Evolutionary conservation across 2,329 filamentous ascomycete species (phyloP).

Genomic region (Aspergillus latus): DNA sequence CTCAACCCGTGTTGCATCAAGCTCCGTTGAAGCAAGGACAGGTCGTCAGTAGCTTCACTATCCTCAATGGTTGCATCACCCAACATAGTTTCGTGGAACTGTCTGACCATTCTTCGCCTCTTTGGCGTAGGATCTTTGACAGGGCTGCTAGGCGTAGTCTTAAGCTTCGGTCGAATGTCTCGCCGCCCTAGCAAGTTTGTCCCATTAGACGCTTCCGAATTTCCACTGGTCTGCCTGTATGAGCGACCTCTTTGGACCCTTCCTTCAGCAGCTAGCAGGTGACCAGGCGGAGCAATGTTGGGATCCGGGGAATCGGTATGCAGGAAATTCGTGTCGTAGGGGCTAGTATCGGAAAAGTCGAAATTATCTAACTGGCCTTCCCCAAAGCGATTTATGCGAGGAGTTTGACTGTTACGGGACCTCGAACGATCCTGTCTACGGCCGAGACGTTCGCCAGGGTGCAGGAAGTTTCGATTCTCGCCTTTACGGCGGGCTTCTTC

Average conservation of each 20-base stretch:
- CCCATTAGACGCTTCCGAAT: conserved; percentile 22
- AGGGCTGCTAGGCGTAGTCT: conserved; percentile 70
- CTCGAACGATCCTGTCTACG: conserved; percentile 29
- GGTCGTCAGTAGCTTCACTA: conserved; percentile 48
- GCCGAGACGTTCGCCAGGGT: conserved; percentile 30
- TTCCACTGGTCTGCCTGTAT: conserved; percentile 24
- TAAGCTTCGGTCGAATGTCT: conserved; percentile 62
- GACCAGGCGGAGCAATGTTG: conserved; percentile 26
- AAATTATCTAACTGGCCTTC: conserved; percentile 64
- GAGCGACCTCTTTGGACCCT: conserved; percentile 27
- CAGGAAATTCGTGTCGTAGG: conserved; percentile 34
- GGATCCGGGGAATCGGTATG: conserved; percentile 28
- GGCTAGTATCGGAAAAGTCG: conserved; percentile 54
- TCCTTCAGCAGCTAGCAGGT: conserved; percentile 25
- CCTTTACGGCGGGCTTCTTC: conserved; percentile 36
- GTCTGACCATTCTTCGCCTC: conserved; percentile 74
- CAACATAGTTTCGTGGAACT: conserved; percentile 23
- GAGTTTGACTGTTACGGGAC: conserved; percentile 30
- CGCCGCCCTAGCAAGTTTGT: conserved; percentile 18
- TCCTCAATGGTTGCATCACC: conserved; percentile 18
- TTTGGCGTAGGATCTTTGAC: conserved; percentile 85
- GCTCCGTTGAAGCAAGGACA: conserved; percentile 46
- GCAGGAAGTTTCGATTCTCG: conserved; percentile 34
- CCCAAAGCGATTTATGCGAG: conserved; percentile 58
- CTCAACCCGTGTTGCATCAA: conserved; percentile 36